These are phyloP conservation scores for Cylindricascospora bacillispora DNA, from an alignment of 1,139 yeast genomes.

Conservation along the genomic window DNA sequence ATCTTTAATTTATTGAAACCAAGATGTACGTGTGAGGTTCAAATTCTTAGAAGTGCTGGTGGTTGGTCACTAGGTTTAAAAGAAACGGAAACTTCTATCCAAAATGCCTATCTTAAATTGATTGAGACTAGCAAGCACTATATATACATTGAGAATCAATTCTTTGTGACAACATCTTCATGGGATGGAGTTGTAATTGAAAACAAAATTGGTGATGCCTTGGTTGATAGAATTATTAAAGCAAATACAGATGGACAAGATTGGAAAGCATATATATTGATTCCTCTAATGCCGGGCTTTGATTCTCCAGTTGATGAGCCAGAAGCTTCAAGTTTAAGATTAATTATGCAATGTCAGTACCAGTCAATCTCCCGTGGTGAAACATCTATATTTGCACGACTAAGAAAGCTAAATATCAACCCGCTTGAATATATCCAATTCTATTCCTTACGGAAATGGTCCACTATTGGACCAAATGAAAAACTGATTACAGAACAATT, in stretches of 20 bases:
- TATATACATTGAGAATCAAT: constrained; percentile 89
- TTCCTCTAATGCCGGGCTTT: constrained; percentile 97
- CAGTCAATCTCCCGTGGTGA: constrained; percentile 87
- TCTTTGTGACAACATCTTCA: constrained; percentile 77
- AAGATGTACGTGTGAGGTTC: constrained; percentile 82
- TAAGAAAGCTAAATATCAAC: constrained; percentile 65
- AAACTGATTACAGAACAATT: constrained; percentile 79
- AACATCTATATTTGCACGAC: constrained; percentile 76
- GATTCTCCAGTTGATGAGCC: constrained; percentile 88
- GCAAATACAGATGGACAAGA: constrained; percentile 66
- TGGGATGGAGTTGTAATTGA: constrained; percentile 79
- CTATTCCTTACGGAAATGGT: constrained; percentile 91
- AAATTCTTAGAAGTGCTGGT: constrained; percentile 77
- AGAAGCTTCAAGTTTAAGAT: constrained; percentile 87
- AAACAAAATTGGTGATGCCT: constrained; percentile 89
- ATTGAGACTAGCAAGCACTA: constrained; percentile 90
- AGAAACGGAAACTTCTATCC: constrained; percentile 80
- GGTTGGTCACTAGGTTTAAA: constrained; percentile 85
- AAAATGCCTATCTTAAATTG: constrained; percentile 78
- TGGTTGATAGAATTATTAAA: constrained; percentile 83
- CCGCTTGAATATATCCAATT: constrained; percentile 90
- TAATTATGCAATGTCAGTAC: constrained; percentile 94
- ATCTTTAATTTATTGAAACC: constrained; percentile 26
- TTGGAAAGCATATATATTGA: constrained; percentile 86
- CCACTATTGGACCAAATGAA: constrained; percentile 68